Conservation (phyloP, 768 basidiomycete species). For the Chalciporus piperatus region DNA sequence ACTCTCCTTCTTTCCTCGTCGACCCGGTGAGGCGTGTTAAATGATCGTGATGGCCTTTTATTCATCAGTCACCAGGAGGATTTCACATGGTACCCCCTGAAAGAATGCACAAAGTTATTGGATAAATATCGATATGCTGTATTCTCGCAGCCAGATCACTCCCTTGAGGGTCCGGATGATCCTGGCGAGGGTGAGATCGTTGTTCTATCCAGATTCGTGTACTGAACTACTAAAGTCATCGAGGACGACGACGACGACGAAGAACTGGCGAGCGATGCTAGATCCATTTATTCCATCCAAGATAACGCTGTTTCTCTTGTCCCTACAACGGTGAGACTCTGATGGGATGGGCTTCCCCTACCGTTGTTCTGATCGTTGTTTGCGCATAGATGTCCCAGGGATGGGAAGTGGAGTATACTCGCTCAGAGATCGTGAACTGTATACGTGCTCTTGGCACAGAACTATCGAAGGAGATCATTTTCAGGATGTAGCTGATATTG, state of each 20-base stretch:
- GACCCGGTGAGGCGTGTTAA: slow-evolving; percentile 63
- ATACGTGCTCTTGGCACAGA: slow-evolving; percentile 44
- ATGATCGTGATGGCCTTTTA: background rate
- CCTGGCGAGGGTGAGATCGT: slow-evolving; percentile 23
- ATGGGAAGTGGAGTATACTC: slow-evolving; percentile 31
- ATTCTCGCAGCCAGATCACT: slow-evolving; percentile 65
- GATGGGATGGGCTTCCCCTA: background rate
- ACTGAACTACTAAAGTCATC: slow-evolving; percentile 18
- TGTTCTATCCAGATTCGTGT: background rate
- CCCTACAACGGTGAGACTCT: slow-evolving; percentile 28
- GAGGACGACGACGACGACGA: slow-evolving; percentile 15
- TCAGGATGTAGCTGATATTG: slow-evolving; percentile 22
- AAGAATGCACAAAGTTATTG: slow-evolving; percentile 56
- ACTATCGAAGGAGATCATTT: slow-evolving; percentile 40
- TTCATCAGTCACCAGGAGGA: slow-evolving; percentile 52
- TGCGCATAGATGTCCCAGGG: slow-evolving; percentile 18
- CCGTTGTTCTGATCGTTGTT: slow-evolving; percentile 5
- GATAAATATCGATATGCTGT: slow-evolving; percentile 66
- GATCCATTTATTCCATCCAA: slow-evolving; percentile 24
- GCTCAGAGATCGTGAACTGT: slow-evolving; percentile 39
- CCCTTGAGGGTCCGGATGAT: slow-evolving; percentile 35
- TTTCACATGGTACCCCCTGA: slow-evolving; percentile 72
- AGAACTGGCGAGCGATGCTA: slow-evolving; percentile 19
- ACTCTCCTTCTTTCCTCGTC: slow-evolving; percentile 78
- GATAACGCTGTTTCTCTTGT: slow-evolving; percentile 19